Conservation (phyloP, 2,329 filamentous ascomycete genomes). For the Venturia oleaginea region DNA sequence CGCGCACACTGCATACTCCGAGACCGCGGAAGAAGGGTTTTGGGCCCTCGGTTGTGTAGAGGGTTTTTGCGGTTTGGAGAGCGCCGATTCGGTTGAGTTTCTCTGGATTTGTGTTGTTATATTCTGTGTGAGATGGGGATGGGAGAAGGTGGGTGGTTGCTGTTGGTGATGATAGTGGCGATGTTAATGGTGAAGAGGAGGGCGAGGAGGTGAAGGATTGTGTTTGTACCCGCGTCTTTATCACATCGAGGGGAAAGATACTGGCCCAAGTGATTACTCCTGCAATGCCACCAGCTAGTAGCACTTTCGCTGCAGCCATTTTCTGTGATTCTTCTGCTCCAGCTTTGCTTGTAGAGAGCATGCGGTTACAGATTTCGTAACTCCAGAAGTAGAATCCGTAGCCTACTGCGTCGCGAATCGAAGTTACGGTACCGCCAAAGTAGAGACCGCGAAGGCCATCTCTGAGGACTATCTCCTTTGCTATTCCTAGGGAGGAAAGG, state of each 20-base stretch:
- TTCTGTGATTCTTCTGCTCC: constrained; percentile 38
- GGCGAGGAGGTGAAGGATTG: constrained; percentile 10
- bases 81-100: constrained; percentile 40
- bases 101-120: constrained; percentile 15
- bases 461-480: constrained; percentile 41
- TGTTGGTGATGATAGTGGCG: background rate
- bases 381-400: constrained; percentile 98
- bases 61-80: constrained; percentile 53
- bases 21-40: constrained; percentile 75
- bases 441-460: constrained; percentile 66
- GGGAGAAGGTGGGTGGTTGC: background rate
- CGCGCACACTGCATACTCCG: constrained; percentile 71
- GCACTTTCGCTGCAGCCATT: constrained; percentile 42
- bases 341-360: constrained; percentile 34
- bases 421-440: constrained; percentile 71
- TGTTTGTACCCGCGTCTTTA: constrained; percentile 87
- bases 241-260: constrained; percentile 82
- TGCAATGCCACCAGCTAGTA: constrained; percentile 79
- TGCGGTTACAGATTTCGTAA: constrained; percentile 66
- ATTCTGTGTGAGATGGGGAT: background rate
- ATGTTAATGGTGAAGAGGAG: background rate
- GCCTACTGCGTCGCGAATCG: constrained; percentile 75
- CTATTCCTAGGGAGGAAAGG: constrained; percentile 50
- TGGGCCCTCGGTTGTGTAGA: constrained; percentile 62
- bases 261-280: constrained; percentile 84